phyloP scores from a whole-genome alignment of 2,329 filamentous ascomycete species.

The Aureobasidium sp. region DNA sequence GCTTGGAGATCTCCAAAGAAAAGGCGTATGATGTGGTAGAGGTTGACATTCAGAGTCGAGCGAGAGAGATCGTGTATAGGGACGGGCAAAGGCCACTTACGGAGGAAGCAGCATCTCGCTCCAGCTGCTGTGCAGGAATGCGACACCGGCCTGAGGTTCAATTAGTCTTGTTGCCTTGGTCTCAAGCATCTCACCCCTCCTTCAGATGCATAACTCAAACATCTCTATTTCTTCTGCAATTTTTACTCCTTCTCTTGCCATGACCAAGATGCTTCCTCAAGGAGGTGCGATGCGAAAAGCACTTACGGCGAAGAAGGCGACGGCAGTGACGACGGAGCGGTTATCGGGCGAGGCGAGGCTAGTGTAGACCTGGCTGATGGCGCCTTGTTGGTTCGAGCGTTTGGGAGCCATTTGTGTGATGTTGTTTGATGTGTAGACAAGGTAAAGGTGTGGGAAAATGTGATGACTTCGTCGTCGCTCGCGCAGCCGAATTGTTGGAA shows the following conservation, averaged over 20 bases:
- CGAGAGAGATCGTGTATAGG: neutral
- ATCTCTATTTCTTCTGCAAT: neutral
- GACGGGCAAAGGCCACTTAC: slow-evolving; percentile 27
- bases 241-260: neutral
- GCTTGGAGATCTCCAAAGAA: neutral
- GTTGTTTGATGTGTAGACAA: neutral
- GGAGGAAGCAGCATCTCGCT: slow-evolving; percentile 44
- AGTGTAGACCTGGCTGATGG: slow-evolving; percentile 33
- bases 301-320: slow-evolving; percentile 46
- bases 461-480: neutral
- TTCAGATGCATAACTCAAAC: no score
- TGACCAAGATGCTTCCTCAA: neutral
- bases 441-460: neutral
- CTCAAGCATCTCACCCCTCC: no score
- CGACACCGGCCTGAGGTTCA: slow-evolving; percentile 38
- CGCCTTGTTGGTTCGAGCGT: slow-evolving; percentile 22
- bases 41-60: neutral
- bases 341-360: slow-evolving; percentile 43
- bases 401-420: slow-evolving; percentile 16
- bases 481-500: neutral
- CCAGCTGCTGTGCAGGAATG: slow-evolving; percentile 48
- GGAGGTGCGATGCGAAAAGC: neutral
- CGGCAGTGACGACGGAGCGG: slow-evolving; percentile 40
- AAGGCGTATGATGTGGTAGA: neutral
- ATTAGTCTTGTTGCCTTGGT: neutral